Base-by-base conservation (phyloP, 208 protist species). In the Trypanosoma vivax region DNA sequence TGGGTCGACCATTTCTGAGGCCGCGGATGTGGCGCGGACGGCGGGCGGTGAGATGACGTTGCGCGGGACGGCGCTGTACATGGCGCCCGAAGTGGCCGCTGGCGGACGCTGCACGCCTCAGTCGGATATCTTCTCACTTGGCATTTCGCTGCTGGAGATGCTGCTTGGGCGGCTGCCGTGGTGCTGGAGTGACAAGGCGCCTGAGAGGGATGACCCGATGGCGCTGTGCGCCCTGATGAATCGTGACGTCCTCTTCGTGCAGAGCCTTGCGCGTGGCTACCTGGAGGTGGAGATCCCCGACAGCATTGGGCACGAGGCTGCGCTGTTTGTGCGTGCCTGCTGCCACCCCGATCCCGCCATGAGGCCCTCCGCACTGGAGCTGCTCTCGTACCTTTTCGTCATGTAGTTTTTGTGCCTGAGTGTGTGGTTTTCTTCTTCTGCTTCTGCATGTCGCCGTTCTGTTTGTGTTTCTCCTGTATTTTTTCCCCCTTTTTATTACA, bases 51-150 rank as follows among this genome's bases (percentile, higher is more conserved):
- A 78, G 29, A 60, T 76, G 23, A 50, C 70, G 49, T 50, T 89
- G 53, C 76, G 83, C 31, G 85, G 85, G 19, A 92, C 81, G 24
- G 74, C 76, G 14, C 65, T 83, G 29, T 92, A 92, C 74, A 86
- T 92, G 65, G 78, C 85, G 6, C 86, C 86, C 5, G 86, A 93
- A 54, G 82, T 83, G 23, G 79, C 81, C 2, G 50, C 51, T 35
- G 82, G 82, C 9, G 53, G 73, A 34, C 62, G 62, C 13, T 73
- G 70, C n/a, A 78, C 72, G 9, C 56, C 70, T 0, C 62, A 68
- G 55, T 90, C 82, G 0, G 86, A 93, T 47, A 86, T 93, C 30
- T 93, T 74, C 69, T 90, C 82, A 3, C 60, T 93, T 3, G 86
- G 83, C 10, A 68, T 88, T 21, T 83, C 79, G 0, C 57, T 93